Base-by-base conservation (phyloP, 352 stramenopile genomes). In the Phytophthora uliginosa region DNA sequence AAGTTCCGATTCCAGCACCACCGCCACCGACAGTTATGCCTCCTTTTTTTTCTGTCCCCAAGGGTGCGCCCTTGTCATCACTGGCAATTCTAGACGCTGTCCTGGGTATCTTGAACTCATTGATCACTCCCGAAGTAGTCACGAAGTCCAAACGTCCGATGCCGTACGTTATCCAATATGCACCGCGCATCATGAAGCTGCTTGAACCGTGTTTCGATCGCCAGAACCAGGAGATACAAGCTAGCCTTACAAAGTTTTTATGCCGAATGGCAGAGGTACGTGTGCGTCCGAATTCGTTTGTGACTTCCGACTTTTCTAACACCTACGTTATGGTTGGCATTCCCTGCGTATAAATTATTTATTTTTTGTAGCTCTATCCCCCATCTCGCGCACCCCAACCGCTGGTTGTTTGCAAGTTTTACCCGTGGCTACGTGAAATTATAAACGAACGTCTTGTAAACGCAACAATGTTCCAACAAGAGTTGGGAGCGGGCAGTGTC, bases 181-280 rank as follows among this genome's bases (percentile, higher is more conserved):
- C 91, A 4, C 90, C 90, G 13, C 81, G 90, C 34, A 94, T 97
- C 47, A 96, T 97, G 90, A 97, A 97, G 77, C 66, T 97, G 17
- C 65, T 97, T 17, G 91, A 97, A 61, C 90, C 91, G 31, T 97
- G 91, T 69, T 97, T 97, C 69, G 90, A 96, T 67, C 87, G 88
- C 9, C 78, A 86, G n/a, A 94, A 95, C 57, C 55, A 74, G 36
- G 90, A 95, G 38, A 94, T 97, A 24, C 91, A 97, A 70, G 56
- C 76, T 0, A 84, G 79, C 45, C 68, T 97, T 15, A 91, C 83
- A 0, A 83, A 66, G 18, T 96, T 96, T 73, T 57, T 97, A 57
- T 59, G 74, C 4, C 84, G 88, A 47, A 93, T 97, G 71, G 69
- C 86, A 20, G 82, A 96, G 85, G 89, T 94, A 76, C 53, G 75